Evolutionary conservation across 148 eudicot genomes (phyloP).

Genomic region (Rhododendron molle): DNA sequence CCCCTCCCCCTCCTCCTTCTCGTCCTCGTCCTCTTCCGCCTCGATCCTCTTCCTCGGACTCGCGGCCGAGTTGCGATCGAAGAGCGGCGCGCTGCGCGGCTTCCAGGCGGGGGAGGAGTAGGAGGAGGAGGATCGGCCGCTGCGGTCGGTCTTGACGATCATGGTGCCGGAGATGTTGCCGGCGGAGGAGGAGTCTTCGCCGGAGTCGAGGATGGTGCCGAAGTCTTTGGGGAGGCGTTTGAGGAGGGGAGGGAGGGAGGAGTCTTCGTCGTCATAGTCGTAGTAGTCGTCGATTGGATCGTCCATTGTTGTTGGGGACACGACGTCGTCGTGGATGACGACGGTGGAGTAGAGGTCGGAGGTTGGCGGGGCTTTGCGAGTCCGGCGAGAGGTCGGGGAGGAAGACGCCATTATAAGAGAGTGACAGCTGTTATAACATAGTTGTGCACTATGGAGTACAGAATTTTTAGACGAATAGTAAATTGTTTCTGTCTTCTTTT

Average conservation of each 20-base stretch:
- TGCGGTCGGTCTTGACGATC: conserved; percentile 44
- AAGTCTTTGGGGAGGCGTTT: conserved; percentile 94
- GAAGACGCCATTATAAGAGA: conserved; percentile 37
- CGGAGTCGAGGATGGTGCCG: conserved; percentile 46
- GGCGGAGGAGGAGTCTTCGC: conserved; percentile 21
- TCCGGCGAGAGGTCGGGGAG: conserved; percentile 41
- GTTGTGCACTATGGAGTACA: no score
- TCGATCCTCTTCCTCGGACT: conserved; percentile 19
- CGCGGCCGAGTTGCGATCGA: conserved; percentile 17
- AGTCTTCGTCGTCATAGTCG: conserved; percentile 44
- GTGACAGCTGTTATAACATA: neutral
- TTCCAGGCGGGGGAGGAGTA: conserved; percentile 14
- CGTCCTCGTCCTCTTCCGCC: conserved; percentile 38
- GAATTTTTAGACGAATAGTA: no score
- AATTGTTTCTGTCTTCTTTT: no score
- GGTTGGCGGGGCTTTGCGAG: conserved; percentile 36
- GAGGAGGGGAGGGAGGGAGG: conserved; percentile 81
- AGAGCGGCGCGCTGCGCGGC: conserved; percentile 26
- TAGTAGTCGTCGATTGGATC: conserved; percentile 19
- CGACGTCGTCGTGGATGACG: conserved; percentile 34
- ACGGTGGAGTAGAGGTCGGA: conserved; percentile 53
- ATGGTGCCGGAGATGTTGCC: conserved; percentile 57
- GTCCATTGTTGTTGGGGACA: conserved; percentile 31
- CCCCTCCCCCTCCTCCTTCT: conserved; percentile 41
- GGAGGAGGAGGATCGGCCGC: conserved; percentile 9